Percentiles rank a stretch among this genome's conserved stretches.
Conservation (phyloP, 495 filamentous ascomycete species). For the Aspergillus taichungensis region DNA sequence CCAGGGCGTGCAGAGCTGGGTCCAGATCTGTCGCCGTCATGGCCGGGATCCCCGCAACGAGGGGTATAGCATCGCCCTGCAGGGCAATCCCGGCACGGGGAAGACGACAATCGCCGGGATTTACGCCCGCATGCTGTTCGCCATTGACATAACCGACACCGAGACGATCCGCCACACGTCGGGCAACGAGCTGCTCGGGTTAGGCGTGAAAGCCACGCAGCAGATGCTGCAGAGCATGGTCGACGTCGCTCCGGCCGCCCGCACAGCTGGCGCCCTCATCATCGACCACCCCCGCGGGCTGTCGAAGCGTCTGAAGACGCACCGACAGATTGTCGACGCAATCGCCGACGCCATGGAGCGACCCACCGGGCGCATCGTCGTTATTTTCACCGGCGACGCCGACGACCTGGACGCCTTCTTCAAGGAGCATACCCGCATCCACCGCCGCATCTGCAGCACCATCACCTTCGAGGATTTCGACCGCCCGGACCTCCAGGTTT, state of each 20-base stretch:
- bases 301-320: neutral
- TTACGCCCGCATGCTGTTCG: conserved; percentile 14
- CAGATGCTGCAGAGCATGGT: conserved; percentile 39
- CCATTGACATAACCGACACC: conserved; percentile 8
- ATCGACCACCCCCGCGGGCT: conserved; percentile 57
- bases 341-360: conserved; percentile 7
- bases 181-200: conserved; percentile 45
- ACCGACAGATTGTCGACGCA: conserved; percentile 2
- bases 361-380: conserved; percentile 50
- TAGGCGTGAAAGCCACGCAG: conserved; percentile 51
- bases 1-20: conserved; percentile 11
- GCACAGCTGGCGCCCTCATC: conserved; percentile 41
- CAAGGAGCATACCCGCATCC: conserved; percentile 55
- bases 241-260: neutral
- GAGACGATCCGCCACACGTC: conserved; percentile 3
- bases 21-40: conserved; percentile 15
- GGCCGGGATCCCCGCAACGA: conserved; percentile 13
- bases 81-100: conserved; percentile 13
- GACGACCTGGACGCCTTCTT: conserved; percentile 63
- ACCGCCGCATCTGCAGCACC: conserved; percentile 49
- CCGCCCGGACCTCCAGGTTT: conserved; percentile 17
- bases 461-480: conserved; percentile 55
- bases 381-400: conserved; percentile 58
- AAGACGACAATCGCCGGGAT: conserved; percentile 11
- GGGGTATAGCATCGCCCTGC: conserved; percentile 13